phyloP scores from a whole-genome alignment of 768 basidiomycete species.

The Rhizopogon vesiculosus region DNA sequence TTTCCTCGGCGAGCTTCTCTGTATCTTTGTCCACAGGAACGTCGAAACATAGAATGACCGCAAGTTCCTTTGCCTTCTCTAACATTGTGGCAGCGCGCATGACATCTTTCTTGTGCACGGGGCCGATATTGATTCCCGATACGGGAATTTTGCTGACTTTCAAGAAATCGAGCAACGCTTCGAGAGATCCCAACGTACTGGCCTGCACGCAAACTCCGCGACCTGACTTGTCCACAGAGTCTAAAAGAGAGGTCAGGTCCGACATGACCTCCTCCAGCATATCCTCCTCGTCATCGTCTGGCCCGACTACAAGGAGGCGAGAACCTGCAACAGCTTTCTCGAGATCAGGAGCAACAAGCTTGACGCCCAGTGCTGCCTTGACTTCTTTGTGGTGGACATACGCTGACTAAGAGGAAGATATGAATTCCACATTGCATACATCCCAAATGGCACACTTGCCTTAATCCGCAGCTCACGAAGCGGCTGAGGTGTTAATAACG shows the following conservation, averaged over 20 bases:
- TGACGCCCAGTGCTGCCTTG: conserved; percentile 95
- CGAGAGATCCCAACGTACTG: conserved; percentile 93
- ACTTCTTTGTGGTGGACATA: conserved; percentile 98
- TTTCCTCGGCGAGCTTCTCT: conserved; percentile 86
- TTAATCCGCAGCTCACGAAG: conserved; percentile 94
- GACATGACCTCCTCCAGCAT: conserved; percentile 95
- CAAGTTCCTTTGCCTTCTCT: conserved; percentile 92
- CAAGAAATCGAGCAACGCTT: conserved; percentile 95
- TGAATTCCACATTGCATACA: conserved; percentile 1
- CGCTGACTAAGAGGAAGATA: conserved; percentile 53
- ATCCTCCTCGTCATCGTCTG: conserved; percentile 96
- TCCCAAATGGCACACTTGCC: conserved; percentile 37
- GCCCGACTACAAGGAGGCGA: conserved; percentile 84
- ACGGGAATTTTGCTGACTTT: conserved; percentile 95
- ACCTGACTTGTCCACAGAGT: conserved; percentile 93
- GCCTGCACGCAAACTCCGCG: conserved; percentile 97
- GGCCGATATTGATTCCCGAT: conserved; percentile 95
- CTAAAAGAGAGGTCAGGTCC: conserved; percentile 82
- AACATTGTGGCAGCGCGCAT: conserved; percentile 92
- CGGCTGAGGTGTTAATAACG: conserved; percentile 93
- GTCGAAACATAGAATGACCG: conserved; percentile 95
- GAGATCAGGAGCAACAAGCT: conserved; percentile 90
- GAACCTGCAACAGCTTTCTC: conserved; percentile 99
- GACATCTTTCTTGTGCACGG: conserved; percentile 92
- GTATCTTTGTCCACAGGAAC: conserved; percentile 93